Evolutionary conservation across 208 protist genomes (phyloP).

Genomic region (Leishmania gerbilli): DNA sequence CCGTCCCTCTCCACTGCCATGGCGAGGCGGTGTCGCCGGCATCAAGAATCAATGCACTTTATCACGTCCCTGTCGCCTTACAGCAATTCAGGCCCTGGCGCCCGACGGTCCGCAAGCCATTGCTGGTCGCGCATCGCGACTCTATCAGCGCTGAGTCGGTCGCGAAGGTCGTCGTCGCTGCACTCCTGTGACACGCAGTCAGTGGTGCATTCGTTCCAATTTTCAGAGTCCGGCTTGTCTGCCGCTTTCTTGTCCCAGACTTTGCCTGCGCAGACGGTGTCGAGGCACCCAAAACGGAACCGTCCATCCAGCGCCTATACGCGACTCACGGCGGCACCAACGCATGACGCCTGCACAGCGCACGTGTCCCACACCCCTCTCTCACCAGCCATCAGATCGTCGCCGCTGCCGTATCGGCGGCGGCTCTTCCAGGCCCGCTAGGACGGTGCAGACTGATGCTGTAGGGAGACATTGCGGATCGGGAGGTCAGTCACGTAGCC

Average conservation of each 20-base stretch:
- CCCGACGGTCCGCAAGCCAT: background rate
- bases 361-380: background rate
- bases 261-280: background rate
- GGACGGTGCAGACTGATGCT: background rate
- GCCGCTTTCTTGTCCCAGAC: background rate
- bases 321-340: background rate
- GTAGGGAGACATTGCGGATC: background rate
- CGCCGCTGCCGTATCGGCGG: background rate
- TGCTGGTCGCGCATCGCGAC: background rate
- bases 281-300: background rate
- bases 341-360: background rate
- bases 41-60: background rate
- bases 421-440: background rate
- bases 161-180: background rate
- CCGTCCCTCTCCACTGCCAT: too few species aligned
- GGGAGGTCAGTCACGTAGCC: background rate
- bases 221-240: background rate
- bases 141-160: background rate
- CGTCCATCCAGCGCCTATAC: background rate
- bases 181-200: background rate
- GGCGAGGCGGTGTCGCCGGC: background rate
- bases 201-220: background rate
- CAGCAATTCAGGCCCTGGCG: background rate
- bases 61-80: slow-evolving; percentile 6
- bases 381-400: background rate